These are phyloP conservation scores for Candida frijolesensis DNA, from an alignment of 1,139 yeast genomes.

Conservation along the genomic window DNA sequence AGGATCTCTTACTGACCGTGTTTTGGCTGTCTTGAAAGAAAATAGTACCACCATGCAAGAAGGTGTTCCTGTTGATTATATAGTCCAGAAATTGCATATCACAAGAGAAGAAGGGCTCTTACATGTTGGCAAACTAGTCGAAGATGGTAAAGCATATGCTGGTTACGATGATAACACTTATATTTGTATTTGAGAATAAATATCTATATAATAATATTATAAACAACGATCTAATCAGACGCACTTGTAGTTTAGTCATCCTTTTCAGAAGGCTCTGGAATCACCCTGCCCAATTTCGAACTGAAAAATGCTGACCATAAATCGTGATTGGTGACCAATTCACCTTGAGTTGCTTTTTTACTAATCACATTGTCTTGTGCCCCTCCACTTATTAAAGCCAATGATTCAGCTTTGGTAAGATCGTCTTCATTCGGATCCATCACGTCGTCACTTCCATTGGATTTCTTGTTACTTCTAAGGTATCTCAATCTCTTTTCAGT, in stretches of 20 bases:
- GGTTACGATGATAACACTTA: constrained; percentile 68
- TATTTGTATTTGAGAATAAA: constrained; percentile 43
- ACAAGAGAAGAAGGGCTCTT: constrained; percentile 47
- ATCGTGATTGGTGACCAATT: constrained; percentile 55
- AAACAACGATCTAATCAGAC: background rate
- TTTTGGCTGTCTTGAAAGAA: constrained; percentile 52
- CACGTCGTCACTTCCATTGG: background rate
- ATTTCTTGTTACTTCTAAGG: constrained; percentile 19
- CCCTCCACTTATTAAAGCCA: constrained; percentile 38
- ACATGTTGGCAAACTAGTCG: constrained; percentile 57
- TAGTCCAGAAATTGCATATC: constrained; percentile 58
- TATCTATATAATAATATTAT: background rate
- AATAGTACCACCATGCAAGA: constrained; percentile 63
- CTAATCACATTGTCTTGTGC: constrained; percentile 46
- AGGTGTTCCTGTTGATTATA: constrained; percentile 68
- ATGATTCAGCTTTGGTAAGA: constrained; percentile 37
- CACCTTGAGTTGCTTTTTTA: constrained; percentile 51
- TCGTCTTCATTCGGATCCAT: constrained; percentile 20
- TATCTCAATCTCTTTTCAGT: constrained; percentile 52
- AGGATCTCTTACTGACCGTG: constrained; percentile 40
- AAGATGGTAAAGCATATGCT: constrained; percentile 65
- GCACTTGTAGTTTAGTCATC: background rate
- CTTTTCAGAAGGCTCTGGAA: background rate
- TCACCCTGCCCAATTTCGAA: constrained; percentile 18
- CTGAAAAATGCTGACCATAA: constrained; percentile 64